Evolutionary conservation across 2,329 filamentous ascomycete species (phyloP), one percentile per base, ranked within the genome.

Genomic region (Ploettnerulaceae sp.): DNA sequence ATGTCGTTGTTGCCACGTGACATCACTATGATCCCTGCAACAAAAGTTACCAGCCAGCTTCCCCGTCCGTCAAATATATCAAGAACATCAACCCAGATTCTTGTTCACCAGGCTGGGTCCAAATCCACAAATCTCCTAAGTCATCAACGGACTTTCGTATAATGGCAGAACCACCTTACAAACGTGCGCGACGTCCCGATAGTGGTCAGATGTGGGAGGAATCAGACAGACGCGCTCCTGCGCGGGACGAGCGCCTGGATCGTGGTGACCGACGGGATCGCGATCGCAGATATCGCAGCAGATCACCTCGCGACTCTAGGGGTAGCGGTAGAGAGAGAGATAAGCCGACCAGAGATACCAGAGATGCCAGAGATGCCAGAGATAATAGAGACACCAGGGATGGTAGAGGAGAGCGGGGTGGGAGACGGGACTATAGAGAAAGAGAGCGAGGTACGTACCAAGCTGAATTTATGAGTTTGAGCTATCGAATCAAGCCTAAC

Each of bases 131-230:
- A n/a, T n/a, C n/a, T n/a, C n/a, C n/a, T n/a, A n/a, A n/a, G n/a
- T n/a, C n/a, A n/a, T n/a, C n/a, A n/a, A n/a, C n/a, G n/a, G 18
- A 28, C 9, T 20, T 9, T 11, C 9, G 7, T 9, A 28, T 9
- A 8, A 79, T 79, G 76, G 64, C 73, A 18, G 75, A 77, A 57
- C 71, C 71, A 55, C 69, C 75, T 49, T 64, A 71, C 42, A 76
- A 75, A 61, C 72, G 74, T 40, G 62, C 71, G 15, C 61, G 66
- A 26, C 66, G 67, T 29, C 70, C 70, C n/a, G 79, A 83, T 56
- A 79, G 74, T 64, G 74, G 74, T 40, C 71, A 76, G 42, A 79
- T 79, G 73, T 79, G 78, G 76, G 80, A 84, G 52, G 72, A 76
- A 32, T 66, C 53, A 24, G 60, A 62, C 15, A 54, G 57, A 21